Percentiles rank a stretch among this genome's conserved stretches.
Evolutionary conservation across 176 grass and related monocot genomes (phyloP).

Genomic region (Cenchrus americanus): DNA sequence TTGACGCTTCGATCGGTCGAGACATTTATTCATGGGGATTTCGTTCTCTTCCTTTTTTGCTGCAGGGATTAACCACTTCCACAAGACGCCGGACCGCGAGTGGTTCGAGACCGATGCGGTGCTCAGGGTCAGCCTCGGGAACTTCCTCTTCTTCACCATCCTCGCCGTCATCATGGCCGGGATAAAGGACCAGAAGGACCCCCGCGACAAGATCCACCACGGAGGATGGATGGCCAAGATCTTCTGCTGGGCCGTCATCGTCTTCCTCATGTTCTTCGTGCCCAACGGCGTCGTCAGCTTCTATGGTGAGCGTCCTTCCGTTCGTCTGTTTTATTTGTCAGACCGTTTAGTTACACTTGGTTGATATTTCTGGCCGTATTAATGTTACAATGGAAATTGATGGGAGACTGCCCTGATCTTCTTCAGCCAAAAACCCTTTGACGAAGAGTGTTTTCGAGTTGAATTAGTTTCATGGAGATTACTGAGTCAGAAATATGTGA

Average conservation of each 20-base stretch:
- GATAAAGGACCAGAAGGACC: constrained; percentile 99
- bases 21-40: neutral
- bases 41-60: no score
- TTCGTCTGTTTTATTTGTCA: neutral
- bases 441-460: neutral
- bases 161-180: constrained; percentile 89
- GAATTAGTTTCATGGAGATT: neutral
- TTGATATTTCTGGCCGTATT: neutral
- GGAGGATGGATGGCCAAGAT: constrained; percentile 98
- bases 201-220: constrained; percentile 93
- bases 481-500: neutral
- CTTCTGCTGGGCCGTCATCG: constrained; percentile 84
- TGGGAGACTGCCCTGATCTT: neutral
- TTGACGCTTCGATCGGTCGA: neutral
- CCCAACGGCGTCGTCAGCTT: constrained; percentile 92
- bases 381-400: neutral
- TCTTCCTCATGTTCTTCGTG: constrained; percentile 98
- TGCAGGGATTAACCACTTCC: constrained; percentile 99
- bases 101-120: constrained; percentile 99
- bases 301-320: constrained; percentile 51
- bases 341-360: neutral
- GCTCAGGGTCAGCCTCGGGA: constrained; percentile 94
- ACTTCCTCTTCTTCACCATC: constrained; percentile 98
- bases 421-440: neutral
- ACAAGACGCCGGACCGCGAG: constrained; percentile 90